Conservation (phyloP, 768 basidiomycete species). For the Suillus brevipes region DNA sequence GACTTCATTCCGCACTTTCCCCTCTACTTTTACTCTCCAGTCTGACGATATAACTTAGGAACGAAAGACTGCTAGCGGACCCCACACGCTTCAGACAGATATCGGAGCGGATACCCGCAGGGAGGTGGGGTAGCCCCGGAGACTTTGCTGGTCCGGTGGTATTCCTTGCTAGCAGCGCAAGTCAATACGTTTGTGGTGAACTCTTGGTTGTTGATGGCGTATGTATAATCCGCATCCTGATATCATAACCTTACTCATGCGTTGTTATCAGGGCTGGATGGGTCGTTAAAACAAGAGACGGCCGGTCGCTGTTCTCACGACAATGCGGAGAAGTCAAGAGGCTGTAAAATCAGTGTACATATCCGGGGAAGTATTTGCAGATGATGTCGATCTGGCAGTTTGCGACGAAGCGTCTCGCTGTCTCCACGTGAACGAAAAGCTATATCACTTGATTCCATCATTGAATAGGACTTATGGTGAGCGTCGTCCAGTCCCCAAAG, state of each 20-base stretch:
- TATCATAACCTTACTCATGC: conserved; percentile 7
- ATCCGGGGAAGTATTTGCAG: background rate
- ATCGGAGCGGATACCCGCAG: conserved; percentile 68
- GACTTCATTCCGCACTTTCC: conserved; percentile 3
- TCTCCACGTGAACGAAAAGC: background rate
- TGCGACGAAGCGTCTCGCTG: background rate
- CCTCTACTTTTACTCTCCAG: conserved; percentile 15
- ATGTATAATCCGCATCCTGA: conserved; percentile 30
- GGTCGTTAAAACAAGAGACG: conserved; percentile 38
- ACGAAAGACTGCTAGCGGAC: conserved; percentile 62
- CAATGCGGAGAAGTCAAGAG: background rate
- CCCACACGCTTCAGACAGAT: conserved; percentile 63
- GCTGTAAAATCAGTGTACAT: background rate
- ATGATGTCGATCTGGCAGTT: background rate
- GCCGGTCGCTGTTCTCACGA: conserved; percentile 2
- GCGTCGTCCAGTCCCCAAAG: background rate
- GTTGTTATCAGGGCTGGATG: conserved; percentile 57
- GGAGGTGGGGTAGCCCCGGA: conserved; percentile 62
- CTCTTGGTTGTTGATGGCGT: conserved; percentile 68
- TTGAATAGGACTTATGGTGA: background rate
- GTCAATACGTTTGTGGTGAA: conserved; percentile 71
- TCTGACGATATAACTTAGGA: conserved; percentile 42
- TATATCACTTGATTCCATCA: background rate
- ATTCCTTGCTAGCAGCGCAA: conserved; percentile 63
- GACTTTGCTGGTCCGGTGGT: conserved; percentile 71